Evolutionary conservation across 129 eudicot species (phyloP).

Genomic region (Mikania micrantha): DNA sequence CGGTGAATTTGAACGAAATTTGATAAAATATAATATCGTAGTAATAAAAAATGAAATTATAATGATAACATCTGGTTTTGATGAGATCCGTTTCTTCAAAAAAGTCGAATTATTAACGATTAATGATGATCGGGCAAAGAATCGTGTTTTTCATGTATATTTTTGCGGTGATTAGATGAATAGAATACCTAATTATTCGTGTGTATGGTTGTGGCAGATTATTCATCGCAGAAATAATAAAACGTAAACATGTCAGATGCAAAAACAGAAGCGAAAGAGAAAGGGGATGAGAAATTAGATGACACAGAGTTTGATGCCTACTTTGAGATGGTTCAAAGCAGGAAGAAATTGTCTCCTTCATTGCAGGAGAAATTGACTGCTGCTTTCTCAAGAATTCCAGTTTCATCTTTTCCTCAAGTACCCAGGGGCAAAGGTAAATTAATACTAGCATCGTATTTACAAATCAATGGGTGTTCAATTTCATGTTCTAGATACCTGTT

Average conservation of each 20-base stretch:
- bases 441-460: not conserved
- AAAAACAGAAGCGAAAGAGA: slow-evolving; percentile 15
- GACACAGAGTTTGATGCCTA: slow-evolving; percentile 51
- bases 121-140: not conserved
- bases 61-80: not conserved
- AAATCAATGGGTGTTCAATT: not conserved
- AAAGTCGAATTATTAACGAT: not conserved
- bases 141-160: not conserved
- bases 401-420: slow-evolving; percentile 82
- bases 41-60: not conserved
- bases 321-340: slow-evolving; percentile 65
- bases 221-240: not conserved
- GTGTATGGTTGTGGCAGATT: not conserved
- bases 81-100: not conserved
- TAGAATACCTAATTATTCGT: not conserved
- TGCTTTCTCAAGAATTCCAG: slow-evolving; percentile 69
- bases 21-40: not conserved
- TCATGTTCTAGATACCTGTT: not conserved
- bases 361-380: slow-evolving; percentile 68
- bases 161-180: slow-evolving; percentile 1
- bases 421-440: slow-evolving; percentile 76
- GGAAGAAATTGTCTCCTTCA: slow-evolving; percentile 62
- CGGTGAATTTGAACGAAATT: no score
- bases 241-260: slow-evolving; percentile 28
- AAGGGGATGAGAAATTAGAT: slow-evolving; percentile 1